These are phyloP conservation scores for Plectosphaerella cucumerina DNA, from an alignment of 2,329 filamentous ascomycete species.

Conservation along the genomic window DNA sequence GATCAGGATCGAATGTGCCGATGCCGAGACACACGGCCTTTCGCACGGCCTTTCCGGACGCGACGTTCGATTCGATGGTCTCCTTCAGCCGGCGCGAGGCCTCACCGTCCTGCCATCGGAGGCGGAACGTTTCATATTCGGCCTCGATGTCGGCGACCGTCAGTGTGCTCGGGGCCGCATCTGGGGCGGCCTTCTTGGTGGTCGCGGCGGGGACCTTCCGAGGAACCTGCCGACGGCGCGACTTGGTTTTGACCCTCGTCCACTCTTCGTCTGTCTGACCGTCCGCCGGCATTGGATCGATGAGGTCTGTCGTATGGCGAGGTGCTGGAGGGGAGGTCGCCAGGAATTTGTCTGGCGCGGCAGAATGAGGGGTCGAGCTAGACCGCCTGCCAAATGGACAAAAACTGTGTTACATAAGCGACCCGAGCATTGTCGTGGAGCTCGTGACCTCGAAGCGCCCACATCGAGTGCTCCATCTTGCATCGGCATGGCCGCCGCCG, in stretches of 20 bases:
- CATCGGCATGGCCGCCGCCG: too few species aligned
- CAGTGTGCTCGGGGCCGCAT: constrained; percentile 6
- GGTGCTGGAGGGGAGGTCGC: neutral
- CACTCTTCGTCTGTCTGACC: constrained; percentile 11
- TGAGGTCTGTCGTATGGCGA: neutral
- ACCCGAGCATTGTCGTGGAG: too few species aligned
- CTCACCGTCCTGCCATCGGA: constrained; percentile 20
- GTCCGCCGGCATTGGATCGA: neutral
- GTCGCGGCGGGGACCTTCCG: neutral
- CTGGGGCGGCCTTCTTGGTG: neutral
- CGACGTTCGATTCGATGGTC: constrained; percentile 22
- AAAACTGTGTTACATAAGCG: neutral
- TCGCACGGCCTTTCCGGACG: constrained; percentile 18
- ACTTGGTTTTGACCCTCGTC: constrained; percentile 14
- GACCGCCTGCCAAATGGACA: neutral
- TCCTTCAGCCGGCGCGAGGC: constrained; percentile 25
- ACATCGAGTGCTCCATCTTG: neutral
- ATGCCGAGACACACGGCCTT: constrained; percentile 51
- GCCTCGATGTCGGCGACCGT: constrained; percentile 20
- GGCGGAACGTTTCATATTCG: constrained; percentile 21
- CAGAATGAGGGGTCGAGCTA: constrained; percentile 7
- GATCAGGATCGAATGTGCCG: constrained; percentile 49
- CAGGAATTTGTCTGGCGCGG: constrained; percentile 2
- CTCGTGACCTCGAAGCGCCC: neutral
- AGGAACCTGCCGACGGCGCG: constrained; percentile 6